These are phyloP conservation scores for Striga asiatica DNA, from an alignment of 257 asterid genomes.

Conservation along the genomic window DNA sequence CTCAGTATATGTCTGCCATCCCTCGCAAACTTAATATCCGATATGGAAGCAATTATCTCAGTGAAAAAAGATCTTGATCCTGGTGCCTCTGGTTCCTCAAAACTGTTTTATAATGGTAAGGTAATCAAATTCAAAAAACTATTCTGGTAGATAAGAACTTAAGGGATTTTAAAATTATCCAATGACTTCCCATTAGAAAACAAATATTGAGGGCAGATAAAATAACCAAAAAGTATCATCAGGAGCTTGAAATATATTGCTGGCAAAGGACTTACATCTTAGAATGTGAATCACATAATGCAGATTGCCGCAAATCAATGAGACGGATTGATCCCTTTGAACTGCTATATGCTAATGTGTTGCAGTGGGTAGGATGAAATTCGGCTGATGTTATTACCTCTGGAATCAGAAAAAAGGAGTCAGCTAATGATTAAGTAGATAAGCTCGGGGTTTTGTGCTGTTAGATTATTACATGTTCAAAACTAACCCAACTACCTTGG, in stretches of 20 bases:
- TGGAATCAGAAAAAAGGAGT: constrained; percentile 32
- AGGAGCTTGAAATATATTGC: constrained; percentile 1
- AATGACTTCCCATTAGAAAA: constrained; percentile 8
- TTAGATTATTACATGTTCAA: constrained; percentile 12
- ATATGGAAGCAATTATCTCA: constrained; percentile 98
- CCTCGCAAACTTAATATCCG: constrained; percentile 95
- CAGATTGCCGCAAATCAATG: constrained; percentile 86
- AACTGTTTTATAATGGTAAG: constrained; percentile 44
- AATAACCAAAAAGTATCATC: background rate
- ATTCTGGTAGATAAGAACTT: background rate
- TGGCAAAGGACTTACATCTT: constrained; percentile 44
- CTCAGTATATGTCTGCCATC: constrained; percentile 90
- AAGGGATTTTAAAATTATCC: background rate
- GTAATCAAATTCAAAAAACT: constrained; percentile 6
- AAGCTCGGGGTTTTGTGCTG: background rate
- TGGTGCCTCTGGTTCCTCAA: constrained; percentile 97
- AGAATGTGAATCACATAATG: constrained; percentile 79
- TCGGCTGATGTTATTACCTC: constrained; percentile 94
- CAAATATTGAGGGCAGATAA: background rate
- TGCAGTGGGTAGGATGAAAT: constrained; percentile 87
- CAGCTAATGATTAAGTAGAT: constrained; percentile 10
- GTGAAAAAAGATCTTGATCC: constrained; percentile 99
- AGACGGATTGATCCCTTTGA: constrained; percentile 89
- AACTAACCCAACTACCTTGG: background rate
- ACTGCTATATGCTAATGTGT: constrained; percentile 76